Evolutionary conservation across 2,329 filamentous ascomycete genomes (phyloP).

Genomic region (Aspergillus ochraceoroseus): DNA sequence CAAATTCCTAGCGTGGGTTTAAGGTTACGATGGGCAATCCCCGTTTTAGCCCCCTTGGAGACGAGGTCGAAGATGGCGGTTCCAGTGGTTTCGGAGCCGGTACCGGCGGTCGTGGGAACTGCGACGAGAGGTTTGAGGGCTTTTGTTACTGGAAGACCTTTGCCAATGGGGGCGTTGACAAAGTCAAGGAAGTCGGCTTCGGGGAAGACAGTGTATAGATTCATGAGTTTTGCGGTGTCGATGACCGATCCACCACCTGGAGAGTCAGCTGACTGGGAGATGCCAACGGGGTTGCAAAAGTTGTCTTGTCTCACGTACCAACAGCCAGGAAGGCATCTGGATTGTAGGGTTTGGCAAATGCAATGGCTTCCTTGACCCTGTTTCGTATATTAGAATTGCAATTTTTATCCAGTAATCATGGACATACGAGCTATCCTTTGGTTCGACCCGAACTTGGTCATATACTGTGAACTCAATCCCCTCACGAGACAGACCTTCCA

Average conservation of each 20-base stretch:
- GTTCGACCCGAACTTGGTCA: slow-evolving; percentile 76
- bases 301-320: slow-evolving; percentile 43
- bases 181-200: slow-evolving; percentile 96
- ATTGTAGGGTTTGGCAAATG: slow-evolving; percentile 70
- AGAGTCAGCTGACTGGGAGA: slow-evolving; percentile 9
- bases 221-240: slow-evolving; percentile 98
- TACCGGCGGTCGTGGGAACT: slow-evolving; percentile 79
- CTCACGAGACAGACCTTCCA: slow-evolving; percentile 71
- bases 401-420: neutral
- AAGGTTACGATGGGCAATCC: slow-evolving; percentile 88
- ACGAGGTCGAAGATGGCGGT: slow-evolving; percentile 98
- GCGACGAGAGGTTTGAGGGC: slow-evolving; percentile 72
- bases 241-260: slow-evolving; percentile 79
- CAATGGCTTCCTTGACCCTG: slow-evolving; percentile 84
- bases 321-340: slow-evolving; percentile 92
- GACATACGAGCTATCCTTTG: slow-evolving; percentile 80
- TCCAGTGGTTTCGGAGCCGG: slow-evolving; percentile 89
- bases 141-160: slow-evolving; percentile 68
- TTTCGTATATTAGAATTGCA: neutral
- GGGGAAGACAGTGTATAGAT: slow-evolving; percentile 84
- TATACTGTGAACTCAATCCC: slow-evolving; percentile 78
- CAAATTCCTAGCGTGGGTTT: slow-evolving; percentile 92
- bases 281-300: neutral
- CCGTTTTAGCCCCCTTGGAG: slow-evolving; percentile 84
- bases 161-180: slow-evolving; percentile 89